A percentile compares a stretch with the other conserved stretches of the same genome.
Evolutionary conservation across 2,329 filamentous ascomycete species (phyloP).

Genomic region (Parascedosporium putredinis): DNA sequence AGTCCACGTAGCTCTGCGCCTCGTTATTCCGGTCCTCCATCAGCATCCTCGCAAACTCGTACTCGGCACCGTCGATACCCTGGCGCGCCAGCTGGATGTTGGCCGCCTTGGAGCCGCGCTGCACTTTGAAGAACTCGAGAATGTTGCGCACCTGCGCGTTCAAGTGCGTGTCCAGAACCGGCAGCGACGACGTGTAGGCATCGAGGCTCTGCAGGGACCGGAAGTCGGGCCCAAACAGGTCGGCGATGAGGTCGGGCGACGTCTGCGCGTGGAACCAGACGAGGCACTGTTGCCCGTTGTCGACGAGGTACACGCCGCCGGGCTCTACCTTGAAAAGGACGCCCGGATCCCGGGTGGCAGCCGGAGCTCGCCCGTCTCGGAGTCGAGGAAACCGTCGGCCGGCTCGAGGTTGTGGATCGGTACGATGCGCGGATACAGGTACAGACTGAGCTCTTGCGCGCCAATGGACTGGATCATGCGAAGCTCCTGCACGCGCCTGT

Average conservation of each 20-base stretch:
- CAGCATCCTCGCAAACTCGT: constrained; percentile 84
- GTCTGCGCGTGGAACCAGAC: constrained; percentile 90
- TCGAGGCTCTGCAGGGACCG: constrained; percentile 65
- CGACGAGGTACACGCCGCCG: constrained; percentile 86
- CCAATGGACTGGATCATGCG: constrained; percentile 85
- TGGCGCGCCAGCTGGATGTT: constrained; percentile 86
- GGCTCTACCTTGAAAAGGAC: constrained; percentile 81
- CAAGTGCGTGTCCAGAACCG: constrained; percentile 79
- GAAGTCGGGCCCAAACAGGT: constrained; percentile 63
- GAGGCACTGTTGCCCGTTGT: constrained; percentile 86
- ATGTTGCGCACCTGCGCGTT: constrained; percentile 94
- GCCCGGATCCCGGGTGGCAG: constrained; percentile 73
- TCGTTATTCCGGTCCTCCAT: constrained; percentile 96
- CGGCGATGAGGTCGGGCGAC: constrained; percentile 79
- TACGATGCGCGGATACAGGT: constrained; percentile 91
- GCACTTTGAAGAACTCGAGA: constrained; percentile 69
- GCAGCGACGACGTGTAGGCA: constrained; percentile 68
- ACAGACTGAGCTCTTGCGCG: constrained; percentile 72
- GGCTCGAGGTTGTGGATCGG: constrained; percentile 81
- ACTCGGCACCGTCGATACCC: constrained; percentile 88
- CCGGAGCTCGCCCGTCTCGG: constrained; percentile 72
- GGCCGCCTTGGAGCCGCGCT: constrained; percentile 77
- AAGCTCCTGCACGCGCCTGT: constrained; percentile 84
- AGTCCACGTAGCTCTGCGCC: constrained; percentile 96
- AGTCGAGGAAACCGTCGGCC: constrained; percentile 83